A percentile compares a stretch with the other conserved stretches of the same genome.
These are phyloP conservation scores for Malus orientalis DNA, from an alignment of 306 rosid genomes.

Conservation along the genomic window DNA sequence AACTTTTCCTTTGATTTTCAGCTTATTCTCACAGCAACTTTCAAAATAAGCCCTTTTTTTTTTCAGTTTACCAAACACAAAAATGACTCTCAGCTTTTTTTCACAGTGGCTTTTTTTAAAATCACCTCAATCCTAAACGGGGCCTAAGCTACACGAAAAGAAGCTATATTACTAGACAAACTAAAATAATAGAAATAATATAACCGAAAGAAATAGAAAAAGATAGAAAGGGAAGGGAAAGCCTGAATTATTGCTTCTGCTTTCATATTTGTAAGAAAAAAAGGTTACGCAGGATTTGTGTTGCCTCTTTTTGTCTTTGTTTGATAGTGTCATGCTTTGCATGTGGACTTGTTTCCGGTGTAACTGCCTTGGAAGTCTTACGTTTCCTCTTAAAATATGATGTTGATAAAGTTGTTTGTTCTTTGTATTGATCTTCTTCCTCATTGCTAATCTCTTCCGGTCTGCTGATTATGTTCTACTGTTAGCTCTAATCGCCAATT, in stretches of 20 bases:
- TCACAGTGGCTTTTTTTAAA: too few species aligned
- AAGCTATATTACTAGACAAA: neutral
- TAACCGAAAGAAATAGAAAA: neutral
- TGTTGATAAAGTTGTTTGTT: neutral
- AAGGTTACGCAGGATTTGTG: neutral
- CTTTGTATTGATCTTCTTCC: neutral
- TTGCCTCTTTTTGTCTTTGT: neutral
- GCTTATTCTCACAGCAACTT: too few species aligned
- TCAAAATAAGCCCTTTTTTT: too few species aligned
- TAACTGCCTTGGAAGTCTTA: conserved; percentile 3
- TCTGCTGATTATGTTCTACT: neutral
- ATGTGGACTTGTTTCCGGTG: neutral
- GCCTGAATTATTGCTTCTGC: conserved; percentile 2
- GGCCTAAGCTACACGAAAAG: neutral
- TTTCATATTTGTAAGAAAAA: neutral
- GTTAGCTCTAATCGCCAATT: neutral
- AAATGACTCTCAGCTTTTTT: too few species aligned
- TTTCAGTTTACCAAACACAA: too few species aligned
- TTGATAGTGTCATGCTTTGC: conserved; percentile 1
- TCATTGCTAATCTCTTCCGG: neutral
- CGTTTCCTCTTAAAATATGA: neutral
- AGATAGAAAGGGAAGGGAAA: neutral
- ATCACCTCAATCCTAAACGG: too few species aligned
- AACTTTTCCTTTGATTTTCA: too few species aligned
- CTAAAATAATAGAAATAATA: neutral